Percentiles rank a stretch among this genome's conserved stretches.
Conservation (phyloP, 257 asterid genomes). For the Primulina eburnea region DNA sequence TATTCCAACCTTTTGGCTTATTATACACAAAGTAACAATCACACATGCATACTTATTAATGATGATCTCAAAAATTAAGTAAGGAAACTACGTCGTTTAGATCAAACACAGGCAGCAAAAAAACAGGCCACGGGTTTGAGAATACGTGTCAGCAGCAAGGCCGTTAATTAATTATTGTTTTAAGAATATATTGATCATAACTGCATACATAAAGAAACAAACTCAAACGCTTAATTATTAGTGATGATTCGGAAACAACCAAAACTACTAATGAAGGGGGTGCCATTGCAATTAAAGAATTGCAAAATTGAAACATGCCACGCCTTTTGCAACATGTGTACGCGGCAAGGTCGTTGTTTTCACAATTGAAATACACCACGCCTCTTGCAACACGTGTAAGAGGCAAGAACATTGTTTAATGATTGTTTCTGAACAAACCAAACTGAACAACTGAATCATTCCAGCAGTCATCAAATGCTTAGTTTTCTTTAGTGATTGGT, state of each 20-base stretch:
- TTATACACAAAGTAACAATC: no score
- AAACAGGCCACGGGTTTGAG: not conserved
- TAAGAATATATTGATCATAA: not conserved
- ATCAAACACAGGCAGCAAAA: not conserved
- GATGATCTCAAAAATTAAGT: no score
- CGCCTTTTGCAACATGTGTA: not conserved
- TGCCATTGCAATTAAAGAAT: no score
- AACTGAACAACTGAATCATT: not conserved
- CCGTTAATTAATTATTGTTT: not conserved
- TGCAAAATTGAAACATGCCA: not conserved
- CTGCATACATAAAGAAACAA: not conserved
- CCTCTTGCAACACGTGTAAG: not conserved
- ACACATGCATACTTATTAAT: no score
- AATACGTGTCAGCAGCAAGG: not conserved
- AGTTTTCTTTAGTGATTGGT: not conserved
- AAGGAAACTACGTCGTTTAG: no score
- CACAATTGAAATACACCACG: not conserved
- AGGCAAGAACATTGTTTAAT: not conserved
- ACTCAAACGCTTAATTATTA: no score
- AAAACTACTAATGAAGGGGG: not conserved
- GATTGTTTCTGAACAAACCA: not conserved
- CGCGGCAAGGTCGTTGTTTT: not conserved
- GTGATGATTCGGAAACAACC: not conserved
- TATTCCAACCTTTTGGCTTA: no score
- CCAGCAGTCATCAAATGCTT: not conserved